These are phyloP conservation scores for Leptodermis oblonga DNA, from an alignment of 257 asterid genomes.

Conservation along the genomic window DNA sequence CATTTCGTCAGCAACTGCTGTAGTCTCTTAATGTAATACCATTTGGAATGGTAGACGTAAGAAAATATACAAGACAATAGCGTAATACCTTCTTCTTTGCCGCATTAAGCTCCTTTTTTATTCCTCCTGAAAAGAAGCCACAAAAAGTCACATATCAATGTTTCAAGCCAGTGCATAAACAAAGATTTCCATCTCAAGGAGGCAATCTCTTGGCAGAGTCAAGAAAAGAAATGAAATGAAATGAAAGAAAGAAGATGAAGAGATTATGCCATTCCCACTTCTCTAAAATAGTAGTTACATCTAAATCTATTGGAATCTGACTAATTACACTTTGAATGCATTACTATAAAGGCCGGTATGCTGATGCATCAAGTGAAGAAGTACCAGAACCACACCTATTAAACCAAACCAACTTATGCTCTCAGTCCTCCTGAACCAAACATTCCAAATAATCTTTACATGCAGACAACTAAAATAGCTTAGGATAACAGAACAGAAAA, in stretches of 20 bases:
- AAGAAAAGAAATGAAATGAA: too few relatives aligned
- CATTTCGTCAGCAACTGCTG: slow-evolving; percentile 18
- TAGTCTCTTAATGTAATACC: too few relatives aligned
- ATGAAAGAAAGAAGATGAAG: not conserved
- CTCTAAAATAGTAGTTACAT: not conserved
- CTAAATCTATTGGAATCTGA: not conserved
- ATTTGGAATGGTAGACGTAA: not conserved
- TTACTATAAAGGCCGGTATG: not conserved
- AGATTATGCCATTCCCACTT: not conserved
- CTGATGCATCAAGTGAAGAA: too few relatives aligned
- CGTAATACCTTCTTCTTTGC: slow-evolving; percentile 71
- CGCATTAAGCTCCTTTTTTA: slow-evolving; percentile 69
- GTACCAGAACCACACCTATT: too few relatives aligned
- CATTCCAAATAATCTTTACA: not conserved
- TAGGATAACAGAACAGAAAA: not conserved
- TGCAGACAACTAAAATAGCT: not conserved
- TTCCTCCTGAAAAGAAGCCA: slow-evolving; percentile 51
- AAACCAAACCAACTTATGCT: too few relatives aligned
- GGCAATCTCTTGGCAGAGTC: too few relatives aligned
- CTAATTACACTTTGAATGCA: not conserved
- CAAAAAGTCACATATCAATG: not conserved
- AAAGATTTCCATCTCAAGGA: not conserved
- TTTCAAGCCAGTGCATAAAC: not conserved
- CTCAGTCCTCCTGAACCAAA: not conserved
- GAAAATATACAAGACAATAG: not conserved